These are phyloP conservation scores for Cryptococcus amylolentus DNA, from an alignment of 1,284 basidiomycete genomes.

Conservation along the genomic window DNA sequence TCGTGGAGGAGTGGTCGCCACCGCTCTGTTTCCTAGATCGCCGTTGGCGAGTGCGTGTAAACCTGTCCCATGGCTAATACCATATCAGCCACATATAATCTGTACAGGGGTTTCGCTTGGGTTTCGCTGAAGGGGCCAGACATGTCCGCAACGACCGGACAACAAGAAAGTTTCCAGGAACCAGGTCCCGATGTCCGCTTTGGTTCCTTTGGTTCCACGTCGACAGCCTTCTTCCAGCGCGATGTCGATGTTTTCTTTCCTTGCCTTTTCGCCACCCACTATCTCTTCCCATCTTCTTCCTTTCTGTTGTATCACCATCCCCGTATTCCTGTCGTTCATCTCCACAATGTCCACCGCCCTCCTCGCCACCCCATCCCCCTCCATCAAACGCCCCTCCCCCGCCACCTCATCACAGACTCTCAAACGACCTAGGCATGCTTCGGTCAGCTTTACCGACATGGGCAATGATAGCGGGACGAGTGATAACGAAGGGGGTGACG, in stretches of 20 bases:
- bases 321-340: neutral
- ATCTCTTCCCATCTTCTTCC: neutral
- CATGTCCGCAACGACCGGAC: too few relatives aligned
- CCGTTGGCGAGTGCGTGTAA: too few relatives aligned
- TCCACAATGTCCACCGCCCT: neutral
- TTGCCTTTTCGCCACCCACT: neutral
- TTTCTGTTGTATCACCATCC: neutral
- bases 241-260: too few relatives aligned
- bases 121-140: too few relatives aligned
- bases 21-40: too few relatives aligned
- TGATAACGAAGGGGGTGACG: neutral
- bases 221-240: neutral
- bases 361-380: neutral
- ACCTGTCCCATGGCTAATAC: too few relatives aligned
- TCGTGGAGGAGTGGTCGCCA: too few relatives aligned
- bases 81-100: too few relatives aligned
- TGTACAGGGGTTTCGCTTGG: too few relatives aligned
- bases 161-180: too few relatives aligned
- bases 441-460: neutral
- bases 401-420: neutral
- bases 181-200: neutral
- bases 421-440: neutral
- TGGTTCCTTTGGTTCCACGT: slow-evolving; percentile 1
- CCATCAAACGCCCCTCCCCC: slow-evolving; percentile 1
- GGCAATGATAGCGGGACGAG: neutral